phyloP scores from a whole-genome alignment of 352 stramenopile genomes.

The Globisporangium parvum region DNA sequence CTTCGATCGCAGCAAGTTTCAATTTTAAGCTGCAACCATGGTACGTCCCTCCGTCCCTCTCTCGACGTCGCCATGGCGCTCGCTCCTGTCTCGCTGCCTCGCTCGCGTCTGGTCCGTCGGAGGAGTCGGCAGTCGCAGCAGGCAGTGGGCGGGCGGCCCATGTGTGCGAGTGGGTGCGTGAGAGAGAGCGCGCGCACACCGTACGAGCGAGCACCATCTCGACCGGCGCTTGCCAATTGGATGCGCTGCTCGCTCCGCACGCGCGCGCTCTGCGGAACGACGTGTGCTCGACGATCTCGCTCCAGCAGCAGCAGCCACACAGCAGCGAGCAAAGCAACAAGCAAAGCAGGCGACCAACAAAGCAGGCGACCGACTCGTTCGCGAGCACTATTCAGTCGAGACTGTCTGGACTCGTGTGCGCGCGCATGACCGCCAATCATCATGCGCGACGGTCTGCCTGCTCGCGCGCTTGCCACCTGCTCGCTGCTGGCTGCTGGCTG shows the following conservation, averaged over 20 bases:
- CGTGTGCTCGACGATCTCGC: not conserved
- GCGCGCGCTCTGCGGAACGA: not conserved
- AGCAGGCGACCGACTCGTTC: no score
- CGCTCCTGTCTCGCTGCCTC: not conserved
- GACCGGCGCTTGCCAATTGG: not conserved
- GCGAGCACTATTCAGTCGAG: no score
- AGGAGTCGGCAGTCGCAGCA: no score
- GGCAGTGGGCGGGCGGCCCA: no score
- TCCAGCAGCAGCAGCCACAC: not conserved
- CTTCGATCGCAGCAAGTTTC: slow-evolving; percentile 47
- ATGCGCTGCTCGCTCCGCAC: not conserved
- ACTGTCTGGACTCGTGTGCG: no score
- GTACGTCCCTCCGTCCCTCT: slow-evolving; percentile 35
- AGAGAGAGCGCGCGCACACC: slow-evolving; percentile 2
- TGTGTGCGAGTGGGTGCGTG: slow-evolving; percentile 2
- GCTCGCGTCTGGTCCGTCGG: no score
- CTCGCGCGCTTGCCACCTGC: not conserved
- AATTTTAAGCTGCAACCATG: slow-evolving; percentile 87
- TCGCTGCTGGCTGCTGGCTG: not conserved
- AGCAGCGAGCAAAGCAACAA: not conserved
- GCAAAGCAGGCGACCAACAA: no score
- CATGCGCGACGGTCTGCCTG: no score
- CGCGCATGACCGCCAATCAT: no score
- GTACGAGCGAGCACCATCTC: not conserved
- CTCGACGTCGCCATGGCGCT: not conserved